These are phyloP conservation scores for Irpex sp. DNA, from an alignment of 1,284 basidiomycete species.

Conservation along the genomic window DNA sequence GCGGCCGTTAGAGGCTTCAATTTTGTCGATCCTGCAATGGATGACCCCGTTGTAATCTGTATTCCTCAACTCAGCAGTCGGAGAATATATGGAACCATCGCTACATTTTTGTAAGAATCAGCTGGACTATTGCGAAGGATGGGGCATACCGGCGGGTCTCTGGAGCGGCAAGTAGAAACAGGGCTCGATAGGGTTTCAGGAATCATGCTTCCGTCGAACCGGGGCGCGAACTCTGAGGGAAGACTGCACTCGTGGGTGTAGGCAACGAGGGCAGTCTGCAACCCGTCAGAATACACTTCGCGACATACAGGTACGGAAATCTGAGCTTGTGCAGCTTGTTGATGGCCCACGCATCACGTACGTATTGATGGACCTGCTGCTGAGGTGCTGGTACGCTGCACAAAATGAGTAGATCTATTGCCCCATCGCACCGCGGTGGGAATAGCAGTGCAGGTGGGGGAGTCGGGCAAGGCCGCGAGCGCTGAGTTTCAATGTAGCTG, in stretches of 20 bases:
- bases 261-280: not conserved
- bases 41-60: not conserved
- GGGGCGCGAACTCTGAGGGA: not conserved
- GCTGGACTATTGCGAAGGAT: not conserved
- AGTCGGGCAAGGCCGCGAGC: not conserved
- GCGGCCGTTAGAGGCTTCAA: slow-evolving; percentile 6
- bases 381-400: not conserved
- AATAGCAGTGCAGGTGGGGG: not conserved
- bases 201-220: not conserved
- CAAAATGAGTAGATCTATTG: not conserved
- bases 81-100: not conserved
- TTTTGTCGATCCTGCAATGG: not conserved
- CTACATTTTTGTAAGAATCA: not conserved
- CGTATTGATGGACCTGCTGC: not conserved
- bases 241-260: not conserved
- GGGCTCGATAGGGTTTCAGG: not conserved
- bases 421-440: not conserved
- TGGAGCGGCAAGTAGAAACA: not conserved
- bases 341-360: not conserved
- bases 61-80: not conserved
- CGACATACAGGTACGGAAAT: not conserved
- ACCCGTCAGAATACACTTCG: not conserved
- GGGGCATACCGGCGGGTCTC: not conserved
- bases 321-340: not conserved
- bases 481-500: not conserved